Evolutionary conservation across 2,329 filamentous ascomycete genomes (phyloP).

Genomic region (Sporothrix curviconia): DNA sequence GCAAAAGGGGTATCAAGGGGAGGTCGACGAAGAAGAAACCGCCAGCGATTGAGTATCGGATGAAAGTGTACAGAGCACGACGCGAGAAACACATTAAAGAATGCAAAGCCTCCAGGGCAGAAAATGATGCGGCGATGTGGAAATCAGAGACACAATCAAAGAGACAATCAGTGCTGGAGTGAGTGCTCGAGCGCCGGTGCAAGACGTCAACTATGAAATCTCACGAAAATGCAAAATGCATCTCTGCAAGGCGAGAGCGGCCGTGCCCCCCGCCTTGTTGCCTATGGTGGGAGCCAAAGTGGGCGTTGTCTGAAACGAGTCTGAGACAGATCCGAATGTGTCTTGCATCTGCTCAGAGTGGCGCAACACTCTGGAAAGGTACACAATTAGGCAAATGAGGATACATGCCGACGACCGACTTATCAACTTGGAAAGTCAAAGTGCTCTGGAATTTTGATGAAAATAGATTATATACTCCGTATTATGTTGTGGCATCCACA

Average conservation of each 20-base stretch:
- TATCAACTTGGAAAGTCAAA: no score
- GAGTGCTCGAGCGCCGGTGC: background rate
- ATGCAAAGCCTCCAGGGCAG: background rate
- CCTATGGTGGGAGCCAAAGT: background rate
- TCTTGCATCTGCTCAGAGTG: no score
- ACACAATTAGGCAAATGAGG: no score
- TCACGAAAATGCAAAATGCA: no score
- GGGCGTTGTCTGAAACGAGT: constrained; percentile 7
- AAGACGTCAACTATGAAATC: no score
- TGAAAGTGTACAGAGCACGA: background rate
- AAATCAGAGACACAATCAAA: background rate
- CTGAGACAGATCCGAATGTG: constrained; percentile 10
- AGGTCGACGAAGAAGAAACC: background rate
- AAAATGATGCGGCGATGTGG: background rate
- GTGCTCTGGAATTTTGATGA: no score
- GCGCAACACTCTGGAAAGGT: background rate
- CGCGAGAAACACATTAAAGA: background rate
- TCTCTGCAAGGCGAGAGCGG: background rate
- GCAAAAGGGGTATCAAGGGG: background rate
- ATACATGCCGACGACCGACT: no score
- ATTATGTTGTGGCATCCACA: no score
- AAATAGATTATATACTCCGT: no score
- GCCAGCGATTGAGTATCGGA: background rate
- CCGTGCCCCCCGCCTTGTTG: no score
- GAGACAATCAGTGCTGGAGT: no score